These are phyloP conservation scores for Aspergillus neoniger DNA, from an alignment of 2,329 filamentous ascomycete genomes.

Conservation along the genomic window DNA sequence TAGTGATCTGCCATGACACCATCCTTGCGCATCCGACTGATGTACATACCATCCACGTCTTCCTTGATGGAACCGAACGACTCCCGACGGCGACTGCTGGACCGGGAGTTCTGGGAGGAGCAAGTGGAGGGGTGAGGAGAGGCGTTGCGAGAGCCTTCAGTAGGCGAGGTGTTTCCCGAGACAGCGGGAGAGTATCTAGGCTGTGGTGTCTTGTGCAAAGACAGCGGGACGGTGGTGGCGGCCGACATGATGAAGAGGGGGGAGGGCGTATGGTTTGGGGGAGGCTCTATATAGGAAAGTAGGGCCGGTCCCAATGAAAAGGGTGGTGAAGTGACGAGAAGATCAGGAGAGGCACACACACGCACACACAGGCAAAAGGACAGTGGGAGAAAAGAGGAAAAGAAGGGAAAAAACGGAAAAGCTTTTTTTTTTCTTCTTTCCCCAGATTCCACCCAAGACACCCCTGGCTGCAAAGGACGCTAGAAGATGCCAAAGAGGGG, in stretches of 20 bases:
- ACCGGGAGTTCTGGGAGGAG: constrained; percentile 39
- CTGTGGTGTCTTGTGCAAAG: constrained; percentile 29
- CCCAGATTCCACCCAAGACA: constrained; percentile 32
- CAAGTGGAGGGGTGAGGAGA: constrained; percentile 36
- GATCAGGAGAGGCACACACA: constrained; percentile 12
- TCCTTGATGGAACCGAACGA: constrained; percentile 49
- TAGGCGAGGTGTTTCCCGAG: constrained; percentile 24
- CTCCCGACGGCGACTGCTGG: constrained; percentile 42
- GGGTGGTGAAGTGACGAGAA: constrained; percentile 7
- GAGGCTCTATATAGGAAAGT: constrained; percentile 24
- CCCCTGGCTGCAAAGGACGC: constrained; percentile 20
- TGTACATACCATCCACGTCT: constrained; percentile 42
- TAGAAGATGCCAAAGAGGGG: constrained; percentile 22
- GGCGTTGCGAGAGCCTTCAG: constrained; percentile 30
- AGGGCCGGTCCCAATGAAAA: constrained; percentile 11
- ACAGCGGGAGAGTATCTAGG: constrained; percentile 24
- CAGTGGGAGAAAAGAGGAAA: constrained; percentile 3
- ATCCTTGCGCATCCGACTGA: neutral
- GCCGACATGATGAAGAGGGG: constrained; percentile 33
- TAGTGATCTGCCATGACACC: neutral
- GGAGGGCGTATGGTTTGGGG: constrained; percentile 8
- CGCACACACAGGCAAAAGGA: constrained; percentile 15
- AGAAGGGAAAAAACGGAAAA: constrained; percentile 17
- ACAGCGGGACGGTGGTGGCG: constrained; percentile 23
- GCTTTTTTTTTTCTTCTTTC: constrained; percentile 27